phyloP scores from a whole-genome alignment of 371 early-diverging fungal species.

The Gilbertella persicaria region DNA sequence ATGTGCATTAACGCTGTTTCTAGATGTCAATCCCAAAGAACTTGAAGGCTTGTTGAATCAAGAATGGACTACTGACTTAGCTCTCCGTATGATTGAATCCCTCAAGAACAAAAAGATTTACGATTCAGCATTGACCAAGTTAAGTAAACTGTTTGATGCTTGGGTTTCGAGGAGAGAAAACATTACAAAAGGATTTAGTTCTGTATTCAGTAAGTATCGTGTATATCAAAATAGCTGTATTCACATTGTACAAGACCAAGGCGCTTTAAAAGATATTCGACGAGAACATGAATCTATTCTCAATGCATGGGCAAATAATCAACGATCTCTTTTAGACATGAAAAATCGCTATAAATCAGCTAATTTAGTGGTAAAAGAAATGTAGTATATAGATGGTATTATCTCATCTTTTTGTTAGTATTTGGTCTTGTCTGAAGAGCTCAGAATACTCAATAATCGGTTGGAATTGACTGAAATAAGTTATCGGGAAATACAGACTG shows the following conservation, averaged over 20 bases:
- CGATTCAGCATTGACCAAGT: conserved; percentile 15
- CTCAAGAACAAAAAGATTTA: conserved; percentile 13
- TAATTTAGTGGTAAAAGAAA: conserved; percentile 17
- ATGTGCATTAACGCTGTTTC: background rate
- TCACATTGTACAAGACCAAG: conserved; percentile 5
- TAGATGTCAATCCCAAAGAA: background rate
- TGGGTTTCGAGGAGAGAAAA: conserved; percentile 24
- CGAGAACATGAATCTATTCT: conserved; percentile 11
- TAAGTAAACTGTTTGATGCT: conserved; percentile 19
- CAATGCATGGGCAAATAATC: conserved; percentile 11
- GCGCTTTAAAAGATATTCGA: conserved; percentile 15
- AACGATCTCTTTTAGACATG: conserved; percentile 15
- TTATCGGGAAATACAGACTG: conserved; percentile 12
- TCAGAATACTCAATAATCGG: conserved; percentile 14
- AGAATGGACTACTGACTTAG: conserved; percentile 15
- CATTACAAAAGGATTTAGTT: conserved; percentile 11
- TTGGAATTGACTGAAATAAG: conserved; percentile 13
- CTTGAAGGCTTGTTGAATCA: conserved; percentile 14
- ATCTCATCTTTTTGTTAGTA: conserved; percentile 4
- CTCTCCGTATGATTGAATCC: conserved; percentile 12
- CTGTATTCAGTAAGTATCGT: conserved; percentile 21
- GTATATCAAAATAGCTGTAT: background rate
- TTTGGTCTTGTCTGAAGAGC: conserved; percentile 24
- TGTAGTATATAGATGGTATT: background rate
- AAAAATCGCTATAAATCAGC: conserved; percentile 10